Evolutionary conservation across 2,329 filamentous ascomycete species (phyloP), one percentile per base, ranked within the genome.

Genomic region (Daldinia eschscholtzii): DNA sequence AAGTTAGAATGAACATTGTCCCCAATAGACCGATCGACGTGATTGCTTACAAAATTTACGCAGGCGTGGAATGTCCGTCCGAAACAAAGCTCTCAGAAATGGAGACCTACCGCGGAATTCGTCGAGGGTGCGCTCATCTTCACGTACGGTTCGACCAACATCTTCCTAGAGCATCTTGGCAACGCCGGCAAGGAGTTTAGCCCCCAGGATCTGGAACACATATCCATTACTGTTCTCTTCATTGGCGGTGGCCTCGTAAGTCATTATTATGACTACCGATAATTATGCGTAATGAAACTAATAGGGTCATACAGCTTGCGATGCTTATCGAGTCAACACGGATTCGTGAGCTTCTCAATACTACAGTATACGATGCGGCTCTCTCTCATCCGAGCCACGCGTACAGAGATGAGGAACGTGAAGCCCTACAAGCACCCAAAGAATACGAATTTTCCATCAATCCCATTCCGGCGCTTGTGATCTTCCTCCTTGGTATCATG

Each of bases 191-290:
- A 84, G 12, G 85, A 80, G 59, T 98, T 94, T 91, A 89, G 86
- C 59, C 82, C 93, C 0, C 88, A 91, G 68, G 95, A 98, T 78
- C 83, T 98, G 20, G 94, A 98, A 81, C 96, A 98, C 79, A 84
- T 97, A 53, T 95, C 94, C 12, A 98, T 98, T 75, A 94, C 95
- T 0, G 86, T 98, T 53, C 88, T 98, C 79, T 98, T 98, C 83
- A 93, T 98, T 70, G 95, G 95, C 61, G 95, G 94, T 72, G 95
- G 96, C 53, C 78, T 97, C 81, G 91, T 94, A 81, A 85, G 89
- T 84, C 68, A 13, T 42, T 20, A 4, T 41, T 13, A 12, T 50
- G 23, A 44, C 39, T 20, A 9, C 15, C 52, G 46, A 50, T 5
- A 42, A 2, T 4, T 41, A 39, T 64, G n/a, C 35, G 44, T 30